These are phyloP conservation scores for Clavispora santaluciae DNA, from an alignment of 805 yeast genomes.

Conservation along the genomic window DNA sequence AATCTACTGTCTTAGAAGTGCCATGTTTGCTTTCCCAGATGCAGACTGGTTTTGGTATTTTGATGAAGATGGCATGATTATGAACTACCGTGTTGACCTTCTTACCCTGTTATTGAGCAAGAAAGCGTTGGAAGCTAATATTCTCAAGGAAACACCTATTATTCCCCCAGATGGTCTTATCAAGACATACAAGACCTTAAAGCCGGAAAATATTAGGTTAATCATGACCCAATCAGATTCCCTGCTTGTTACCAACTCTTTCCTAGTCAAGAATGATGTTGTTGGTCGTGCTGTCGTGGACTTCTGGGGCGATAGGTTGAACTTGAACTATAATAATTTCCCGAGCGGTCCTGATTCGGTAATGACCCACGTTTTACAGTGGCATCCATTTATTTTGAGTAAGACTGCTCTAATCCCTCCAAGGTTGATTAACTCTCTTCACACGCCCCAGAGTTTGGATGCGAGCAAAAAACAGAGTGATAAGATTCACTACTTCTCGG, in stretches of 20 bases:
- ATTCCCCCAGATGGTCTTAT: slow-evolving; percentile 64
- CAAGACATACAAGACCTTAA: slow-evolving; percentile 59
- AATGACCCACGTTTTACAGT: slow-evolving; percentile 80
- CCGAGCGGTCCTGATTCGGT: slow-evolving; percentile 60
- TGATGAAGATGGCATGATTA: slow-evolving; percentile 72
- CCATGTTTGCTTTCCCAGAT: slow-evolving; percentile 89
- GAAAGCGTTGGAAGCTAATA: slow-evolving; percentile 55
- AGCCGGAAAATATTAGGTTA: slow-evolving; percentile 51
- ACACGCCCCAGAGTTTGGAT: slow-evolving; percentile 12
- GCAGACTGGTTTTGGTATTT: slow-evolving; percentile 90
- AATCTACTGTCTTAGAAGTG: slow-evolving; percentile 65
- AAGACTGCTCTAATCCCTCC: slow-evolving; percentile 68
- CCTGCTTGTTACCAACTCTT: slow-evolving; percentile 64
- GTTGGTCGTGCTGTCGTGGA: slow-evolving; percentile 70
- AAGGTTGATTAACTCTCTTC: slow-evolving; percentile 31
- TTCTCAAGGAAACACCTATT: slow-evolving; percentile 68
- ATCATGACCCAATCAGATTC: slow-evolving; percentile 66
- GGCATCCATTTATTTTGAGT: slow-evolving; percentile 84
- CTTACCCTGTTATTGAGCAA: slow-evolving; percentile 55
- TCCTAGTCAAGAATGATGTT: slow-evolving; percentile 63
- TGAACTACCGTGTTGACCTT: slow-evolving; percentile 63
- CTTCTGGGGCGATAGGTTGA: slow-evolving; percentile 70
- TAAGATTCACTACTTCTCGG: slow-evolving; percentile 47
- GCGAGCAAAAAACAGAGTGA: slow-evolving; percentile 27
- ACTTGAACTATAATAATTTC: slow-evolving; percentile 61